A percentile compares a stretch with the other conserved stretches of the same genome.
These are phyloP conservation scores for Calonectria crousiana DNA, from an alignment of 2,329 filamentous ascomycete genomes.

Conservation along the genomic window DNA sequence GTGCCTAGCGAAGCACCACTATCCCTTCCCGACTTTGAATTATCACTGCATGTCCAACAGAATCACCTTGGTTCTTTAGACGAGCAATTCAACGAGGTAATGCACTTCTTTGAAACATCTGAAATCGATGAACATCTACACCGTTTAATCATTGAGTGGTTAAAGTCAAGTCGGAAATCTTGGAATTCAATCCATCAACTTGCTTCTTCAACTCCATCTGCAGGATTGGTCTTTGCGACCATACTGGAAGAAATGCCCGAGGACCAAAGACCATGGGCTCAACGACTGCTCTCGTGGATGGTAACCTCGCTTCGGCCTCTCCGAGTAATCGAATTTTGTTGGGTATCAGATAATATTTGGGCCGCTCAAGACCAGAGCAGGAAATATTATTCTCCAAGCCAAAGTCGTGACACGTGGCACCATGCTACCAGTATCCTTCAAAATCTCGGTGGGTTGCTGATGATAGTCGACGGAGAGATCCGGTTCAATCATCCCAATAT, in stretches of 20 bases:
- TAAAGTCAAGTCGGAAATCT: neutral
- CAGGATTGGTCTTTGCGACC: neutral
- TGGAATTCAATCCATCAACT: too few relatives aligned
- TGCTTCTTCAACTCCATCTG: neutral
- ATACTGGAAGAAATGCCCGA: neutral
- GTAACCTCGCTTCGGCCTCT: slow-evolving; percentile 2
- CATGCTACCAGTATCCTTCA: neutral
- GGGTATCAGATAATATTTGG: slow-evolving; percentile 3
- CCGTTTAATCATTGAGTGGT: neutral
- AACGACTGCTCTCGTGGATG: slow-evolving; percentile 5
- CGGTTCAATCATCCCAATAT: slow-evolving; percentile 7
- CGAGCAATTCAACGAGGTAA: too few relatives aligned
- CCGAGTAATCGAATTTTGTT: neutral
- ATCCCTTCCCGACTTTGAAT: neutral
- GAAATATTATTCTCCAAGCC: too few relatives aligned
- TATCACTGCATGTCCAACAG: neutral
- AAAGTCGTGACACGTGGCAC: neutral
- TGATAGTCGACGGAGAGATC: neutral
- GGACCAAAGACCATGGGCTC: neutral
- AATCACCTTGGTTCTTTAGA: too few relatives aligned
- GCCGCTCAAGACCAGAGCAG: neutral
- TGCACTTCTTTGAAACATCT: too few relatives aligned
- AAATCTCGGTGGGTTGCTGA: neutral
- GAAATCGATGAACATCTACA: neutral
- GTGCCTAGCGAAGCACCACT: neutral